Percentiles rank a stretch among this genome's conserved stretches.
Conservation (phyloP, 2,329 filamentous ascomycete species). For the Teratosphaeria destructans region DNA sequence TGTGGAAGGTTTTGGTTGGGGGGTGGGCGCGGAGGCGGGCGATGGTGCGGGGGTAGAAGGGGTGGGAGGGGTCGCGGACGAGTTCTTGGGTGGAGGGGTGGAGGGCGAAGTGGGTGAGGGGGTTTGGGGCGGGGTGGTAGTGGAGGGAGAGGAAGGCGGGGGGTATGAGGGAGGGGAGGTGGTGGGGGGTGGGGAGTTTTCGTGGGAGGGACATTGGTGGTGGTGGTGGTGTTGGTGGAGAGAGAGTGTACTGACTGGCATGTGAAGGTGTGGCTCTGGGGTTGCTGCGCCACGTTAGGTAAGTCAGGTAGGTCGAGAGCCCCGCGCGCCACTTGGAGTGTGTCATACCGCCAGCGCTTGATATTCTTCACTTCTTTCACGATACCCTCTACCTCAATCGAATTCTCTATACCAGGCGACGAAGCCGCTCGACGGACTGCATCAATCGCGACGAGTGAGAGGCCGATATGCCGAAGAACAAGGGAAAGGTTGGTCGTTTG, state of each 20-base stretch:
- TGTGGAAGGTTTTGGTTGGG: slow-evolving; percentile 28
- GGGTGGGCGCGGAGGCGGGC: slow-evolving; percentile 18
- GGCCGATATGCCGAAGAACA: slow-evolving; percentile 89
- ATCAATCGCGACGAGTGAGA: slow-evolving; percentile 9
- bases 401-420: slow-evolving; percentile 11
- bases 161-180: background rate
- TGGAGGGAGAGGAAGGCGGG: slow-evolving; percentile 8
- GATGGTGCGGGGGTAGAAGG: slow-evolving; percentile 24
- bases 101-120: slow-evolving; percentile 18
- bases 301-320: background rate
- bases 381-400: slow-evolving; percentile 1
- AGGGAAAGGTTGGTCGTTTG: slow-evolving; percentile 74
- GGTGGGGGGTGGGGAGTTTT: background rate
- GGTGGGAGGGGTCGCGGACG: slow-evolving; percentile 17
- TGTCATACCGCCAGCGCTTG: background rate
- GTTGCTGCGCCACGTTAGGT: background rate
- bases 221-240: background rate
- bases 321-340: background rate
- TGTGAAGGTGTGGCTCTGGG: background rate
- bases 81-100: slow-evolving; percentile 13
- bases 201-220: background rate
- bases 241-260: background rate
- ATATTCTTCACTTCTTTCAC: slow-evolving; percentile 1
- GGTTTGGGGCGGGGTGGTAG: slow-evolving; percentile 12
- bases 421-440: slow-evolving; percentile 16